Evolutionary conservation across 2,329 filamentous ascomycete genomes (phyloP).

Genomic region (Elsinoe perseae): DNA sequence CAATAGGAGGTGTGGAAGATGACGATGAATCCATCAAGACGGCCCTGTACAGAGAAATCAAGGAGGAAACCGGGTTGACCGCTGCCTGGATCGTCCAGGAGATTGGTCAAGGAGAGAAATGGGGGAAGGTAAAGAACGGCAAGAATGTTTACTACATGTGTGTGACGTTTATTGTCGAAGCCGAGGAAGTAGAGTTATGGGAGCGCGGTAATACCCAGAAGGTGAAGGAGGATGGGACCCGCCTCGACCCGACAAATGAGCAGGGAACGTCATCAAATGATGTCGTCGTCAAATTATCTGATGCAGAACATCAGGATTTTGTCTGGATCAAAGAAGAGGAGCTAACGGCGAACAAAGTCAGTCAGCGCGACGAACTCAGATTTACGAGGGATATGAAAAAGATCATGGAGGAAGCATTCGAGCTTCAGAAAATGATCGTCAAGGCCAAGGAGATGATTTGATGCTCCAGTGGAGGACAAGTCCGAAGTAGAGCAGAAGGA

Average conservation of each 20-base stretch:
- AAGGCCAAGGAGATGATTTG: conserved; percentile 9
- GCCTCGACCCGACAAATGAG: conserved; percentile 7
- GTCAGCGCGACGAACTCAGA: conserved; percentile 24
- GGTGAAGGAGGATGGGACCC: conserved; percentile 12
- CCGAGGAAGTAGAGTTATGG: conserved; percentile 15
- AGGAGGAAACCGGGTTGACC: conserved; percentile 41
- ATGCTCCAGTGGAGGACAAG: background rate
- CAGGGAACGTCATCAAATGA: conserved; percentile 1
- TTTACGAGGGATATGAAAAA: conserved; percentile 24
- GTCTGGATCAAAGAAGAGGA: conserved; percentile 37
- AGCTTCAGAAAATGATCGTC: conserved; percentile 17
- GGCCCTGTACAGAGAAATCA: conserved; percentile 43
- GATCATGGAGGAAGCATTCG: conserved; percentile 18
- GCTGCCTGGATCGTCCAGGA: conserved; percentile 26
- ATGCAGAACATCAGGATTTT: conserved; percentile 35
- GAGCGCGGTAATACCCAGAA: conserved; percentile 1
- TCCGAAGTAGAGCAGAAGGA: background rate
- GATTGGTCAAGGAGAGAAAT: conserved; percentile 21
- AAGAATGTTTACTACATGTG: conserved; percentile 17
- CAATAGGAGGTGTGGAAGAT: conserved; percentile 15
- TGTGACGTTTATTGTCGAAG: conserved; percentile 19
- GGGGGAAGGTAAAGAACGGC: conserved; percentile 16
- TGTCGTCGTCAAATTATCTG: conserved; percentile 7
- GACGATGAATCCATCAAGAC: conserved; percentile 37
- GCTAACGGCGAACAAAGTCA: conserved; percentile 24